phyloP scores from a whole-genome alignment of 495 filamentous ascomycete genomes.

The Penicillium riverlandense region DNA sequence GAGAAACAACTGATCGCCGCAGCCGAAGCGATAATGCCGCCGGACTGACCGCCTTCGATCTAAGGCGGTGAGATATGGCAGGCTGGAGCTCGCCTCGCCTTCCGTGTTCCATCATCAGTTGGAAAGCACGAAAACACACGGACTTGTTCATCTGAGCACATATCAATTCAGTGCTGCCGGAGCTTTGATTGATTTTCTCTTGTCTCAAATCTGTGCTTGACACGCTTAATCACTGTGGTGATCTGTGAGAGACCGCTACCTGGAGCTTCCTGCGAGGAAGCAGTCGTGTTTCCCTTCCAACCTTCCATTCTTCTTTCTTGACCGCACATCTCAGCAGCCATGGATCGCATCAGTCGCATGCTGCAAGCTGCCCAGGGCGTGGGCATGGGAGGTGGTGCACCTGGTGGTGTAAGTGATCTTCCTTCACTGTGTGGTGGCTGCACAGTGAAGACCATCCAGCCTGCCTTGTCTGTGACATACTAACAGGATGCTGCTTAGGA shows the following conservation, averaged over 20 bases:
- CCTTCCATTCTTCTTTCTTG: slow-evolving; percentile 10
- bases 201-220: too few species aligned
- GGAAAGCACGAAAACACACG: too few species aligned
- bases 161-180: too few species aligned
- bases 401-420: slow-evolving; percentile 63
- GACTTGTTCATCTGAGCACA: too few species aligned
- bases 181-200: too few species aligned
- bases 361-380: slow-evolving; percentile 72
- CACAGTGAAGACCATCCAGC: background rate
- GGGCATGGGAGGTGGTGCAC: slow-evolving; percentile 60
- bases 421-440: background rate
- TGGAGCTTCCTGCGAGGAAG: slow-evolving; percentile 36
- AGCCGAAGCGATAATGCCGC: too few species aligned
- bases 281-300: slow-evolving; percentile 13
- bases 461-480: background rate
- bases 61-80: too few species aligned
- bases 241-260: background rate
- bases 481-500: slow-evolving; percentile 48
- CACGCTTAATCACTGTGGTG: too few species aligned
- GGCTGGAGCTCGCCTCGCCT: too few species aligned
- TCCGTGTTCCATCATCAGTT: too few species aligned
- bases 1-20: too few species aligned
- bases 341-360: slow-evolving; percentile 86
- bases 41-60: too few species aligned
- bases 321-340: slow-evolving; percentile 29